Evolutionary conservation across 2,329 filamentous ascomycete species (phyloP), one percentile per base, ranked within the genome.

Genomic region (Madurella fahalii): DNA sequence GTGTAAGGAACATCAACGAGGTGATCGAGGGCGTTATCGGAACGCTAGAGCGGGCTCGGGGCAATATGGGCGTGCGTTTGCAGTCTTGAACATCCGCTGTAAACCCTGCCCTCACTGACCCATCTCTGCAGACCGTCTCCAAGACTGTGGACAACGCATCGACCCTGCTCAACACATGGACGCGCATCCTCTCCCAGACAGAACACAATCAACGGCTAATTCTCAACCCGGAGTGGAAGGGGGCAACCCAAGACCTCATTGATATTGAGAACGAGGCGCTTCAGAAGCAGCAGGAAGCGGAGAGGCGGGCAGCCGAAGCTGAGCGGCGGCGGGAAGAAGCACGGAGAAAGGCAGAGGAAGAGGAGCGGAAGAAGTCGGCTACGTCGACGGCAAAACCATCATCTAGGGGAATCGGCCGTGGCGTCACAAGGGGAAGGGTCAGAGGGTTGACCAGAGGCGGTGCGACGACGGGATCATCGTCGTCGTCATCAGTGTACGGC

Each of bases 181-280:
- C 91, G 9, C 86, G 91, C 50, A 96, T 99, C 61, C 82, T 99
- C 12, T 94, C 90, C 7, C 94, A 99, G 71, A 96, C 94, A 4
- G 94, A 99, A 72, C 94, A 99, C 72, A 97, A 95, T 68, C 92
- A 97, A 70, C 85, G 94, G 20, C 77, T 99, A 48, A 86, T 99
- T 43, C 79, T 97, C 44, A 88, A 96, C 66, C 89, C 90, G 2
- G 78, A 84, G 55, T 99, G 93, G 91, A 87, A 93, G 67, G 94
- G 94, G 53, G 89, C 92, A 30, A 89, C 84, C 4, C 85, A 92
- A 66, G 94, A 99, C 72, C 72, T 96, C 40, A 79, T 83, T n/a
- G 90, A 95, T 57, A 82, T 91, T 53, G 93, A 97, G 71, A 86
- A 85, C 51, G 93, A 97, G 68, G 84, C 84, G 2, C 69, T 84